Evolutionary conservation across 768 basidiomycete species (phyloP), one percentile per base, ranked within the genome.

Genomic region (Suillus subalutaceus): DNA sequence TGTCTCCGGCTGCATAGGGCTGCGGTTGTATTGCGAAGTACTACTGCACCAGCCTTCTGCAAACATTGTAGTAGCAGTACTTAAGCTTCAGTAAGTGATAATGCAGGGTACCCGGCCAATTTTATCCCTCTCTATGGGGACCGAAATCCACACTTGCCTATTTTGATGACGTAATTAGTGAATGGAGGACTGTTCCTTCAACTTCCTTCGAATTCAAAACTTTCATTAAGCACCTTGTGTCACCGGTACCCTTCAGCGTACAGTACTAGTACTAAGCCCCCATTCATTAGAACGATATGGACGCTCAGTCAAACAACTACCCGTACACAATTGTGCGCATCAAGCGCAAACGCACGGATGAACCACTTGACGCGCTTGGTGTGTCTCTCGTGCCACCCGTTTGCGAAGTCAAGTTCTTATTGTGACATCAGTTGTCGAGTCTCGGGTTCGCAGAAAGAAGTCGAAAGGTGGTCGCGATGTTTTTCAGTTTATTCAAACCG

Each of bases 351-450:
- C 83, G 93, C 30, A 90, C 86, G 43, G 92, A 94, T 69, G 92
- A 93, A 72, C 90, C 92, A 43, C 80, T 93, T 57, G 92, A 94
- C 78, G 92, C 90, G 43, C 81, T 94, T 69, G 90, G 92, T 90
- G 79, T 70, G 81, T 75, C 37, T 46, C 68, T 41, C 55, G 63
- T 64, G 62, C 48, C 64, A 56, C 63, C 50, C 59, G 60, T 65
- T 67, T 67, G 68, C 65, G 59, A 40, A 32, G 26, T 65, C 52
- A 71, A 53, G 30, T 62, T 41, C 69, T 72, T 44, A 68, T 59
- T 18, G 66, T 65, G 52, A 59, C 59, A 58, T 16, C 67, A 90
- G 89, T 90, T 56, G 81, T 92, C 67, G 91, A 92, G 75, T 85
- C 88, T 32, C 79, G 82, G 18, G 75, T 81, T 48, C 85, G 83